Evolutionary conservation across 768 basidiomycete species (phyloP).

Genomic region (Rossbeevera mucosa): DNA sequence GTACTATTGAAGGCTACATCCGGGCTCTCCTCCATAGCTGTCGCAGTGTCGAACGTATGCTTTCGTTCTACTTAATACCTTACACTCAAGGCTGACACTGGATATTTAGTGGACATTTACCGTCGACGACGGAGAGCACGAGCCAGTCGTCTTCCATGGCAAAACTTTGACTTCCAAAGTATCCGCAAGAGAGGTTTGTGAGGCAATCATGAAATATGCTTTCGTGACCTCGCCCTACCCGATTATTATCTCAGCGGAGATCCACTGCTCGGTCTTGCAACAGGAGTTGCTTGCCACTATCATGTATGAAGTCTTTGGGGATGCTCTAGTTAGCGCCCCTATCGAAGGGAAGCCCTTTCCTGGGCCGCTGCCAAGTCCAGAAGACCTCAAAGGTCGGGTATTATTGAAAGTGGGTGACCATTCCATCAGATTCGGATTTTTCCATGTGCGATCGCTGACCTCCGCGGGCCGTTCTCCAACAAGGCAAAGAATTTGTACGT

Average conservation of each 20-base stretch:
- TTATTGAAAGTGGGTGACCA: slow-evolving; percentile 64
- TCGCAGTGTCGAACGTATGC: slow-evolving; percentile 89
- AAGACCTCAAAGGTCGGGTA: slow-evolving; percentile 72
- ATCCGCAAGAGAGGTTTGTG: slow-evolving; percentile 72
- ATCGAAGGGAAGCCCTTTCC: slow-evolving; percentile 46
- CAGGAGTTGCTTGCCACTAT: slow-evolving; percentile 78
- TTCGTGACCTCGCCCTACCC: slow-evolving; percentile 91
- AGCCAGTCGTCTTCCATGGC: slow-evolving; percentile 86
- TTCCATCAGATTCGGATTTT: not conserved
- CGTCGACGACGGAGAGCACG: slow-evolving; percentile 79
- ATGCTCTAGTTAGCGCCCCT: slow-evolving; percentile 44
- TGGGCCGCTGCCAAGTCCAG: slow-evolving; percentile 75
- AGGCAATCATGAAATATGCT: slow-evolving; percentile 83
- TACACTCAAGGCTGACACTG: not conserved
- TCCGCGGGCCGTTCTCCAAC: not conserved
- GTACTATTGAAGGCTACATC: slow-evolving; percentile 91
- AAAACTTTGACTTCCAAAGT: slow-evolving; percentile 85
- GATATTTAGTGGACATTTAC: slow-evolving; percentile 77
- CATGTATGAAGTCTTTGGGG: slow-evolving; percentile 60
- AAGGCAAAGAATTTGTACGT: slow-evolving; percentile 79
- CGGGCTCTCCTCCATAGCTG: slow-evolving; percentile 85
- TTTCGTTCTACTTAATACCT: slow-evolving; percentile 11
- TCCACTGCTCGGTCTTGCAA: slow-evolving; percentile 75
- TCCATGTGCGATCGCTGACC: not conserved
- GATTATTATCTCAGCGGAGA: slow-evolving; percentile 88